A percentile compares a stretch with the other conserved stretches of the same genome.
Evolutionary conservation across 2,329 filamentous ascomycete species (phyloP).

Genomic region (Simplicillium aogashimaense): DNA sequence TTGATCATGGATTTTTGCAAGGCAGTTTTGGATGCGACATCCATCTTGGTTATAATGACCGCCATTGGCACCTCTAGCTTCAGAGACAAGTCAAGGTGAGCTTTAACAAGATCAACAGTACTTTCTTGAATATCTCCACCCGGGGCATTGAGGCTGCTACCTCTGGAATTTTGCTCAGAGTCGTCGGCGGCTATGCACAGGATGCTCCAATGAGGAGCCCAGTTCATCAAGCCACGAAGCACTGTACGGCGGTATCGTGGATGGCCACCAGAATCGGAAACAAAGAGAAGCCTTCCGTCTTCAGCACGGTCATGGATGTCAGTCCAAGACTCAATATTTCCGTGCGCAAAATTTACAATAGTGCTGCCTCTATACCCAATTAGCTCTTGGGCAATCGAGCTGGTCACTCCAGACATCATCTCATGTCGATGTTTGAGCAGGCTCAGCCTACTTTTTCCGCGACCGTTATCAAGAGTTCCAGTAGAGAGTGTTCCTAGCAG

Average conservation of each 20-base stretch:
- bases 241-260: constrained; percentile 84
- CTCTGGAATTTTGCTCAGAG: constrained; percentile 31
- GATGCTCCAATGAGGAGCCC: constrained; percentile 89
- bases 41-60: constrained; percentile 83
- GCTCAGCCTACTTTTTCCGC: constrained; percentile 80
- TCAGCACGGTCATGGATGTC: constrained; percentile 80
- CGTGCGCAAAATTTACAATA: constrained; percentile 76
- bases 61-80: constrained; percentile 69
- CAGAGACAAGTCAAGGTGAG: constrained; percentile 77
- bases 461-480: constrained; percentile 80
- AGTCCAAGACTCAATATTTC: constrained; percentile 84
- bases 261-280: constrained; percentile 88
- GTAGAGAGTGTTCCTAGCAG: constrained; percentile 82
- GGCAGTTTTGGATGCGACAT: constrained; percentile 66
- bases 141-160: not conserved
- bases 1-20: constrained; percentile 62
- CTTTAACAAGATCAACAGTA: constrained; percentile 58
- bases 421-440: constrained; percentile 90
- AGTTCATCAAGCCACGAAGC: constrained; percentile 81
- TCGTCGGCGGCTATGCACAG: constrained; percentile 81
- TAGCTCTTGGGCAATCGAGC: constrained; percentile 87
- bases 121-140: not conserved
- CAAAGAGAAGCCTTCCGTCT: constrained; percentile 67
- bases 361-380: constrained; percentile 62
- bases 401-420: constrained; percentile 83